Conservation (phyloP, 441 rosid species). For the Cnidoscolus chayamansa region DNA sequence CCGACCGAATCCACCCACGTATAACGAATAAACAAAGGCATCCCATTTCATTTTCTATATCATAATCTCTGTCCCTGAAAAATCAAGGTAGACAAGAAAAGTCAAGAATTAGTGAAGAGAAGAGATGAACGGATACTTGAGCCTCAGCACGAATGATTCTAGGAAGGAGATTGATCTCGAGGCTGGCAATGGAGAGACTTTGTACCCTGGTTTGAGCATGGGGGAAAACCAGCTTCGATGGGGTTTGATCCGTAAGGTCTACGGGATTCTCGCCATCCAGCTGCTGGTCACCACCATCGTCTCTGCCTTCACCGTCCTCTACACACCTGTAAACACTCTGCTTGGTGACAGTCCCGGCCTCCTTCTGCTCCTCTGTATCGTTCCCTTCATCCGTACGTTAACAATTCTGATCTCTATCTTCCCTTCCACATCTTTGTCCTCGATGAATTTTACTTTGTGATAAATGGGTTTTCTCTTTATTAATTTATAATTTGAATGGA, state of each 20-base stretch:
- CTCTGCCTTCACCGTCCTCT: slow-evolving; percentile 62
- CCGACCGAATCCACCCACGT: too few relatives aligned
- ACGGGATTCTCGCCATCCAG: slow-evolving; percentile 76
- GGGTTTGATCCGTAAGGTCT: slow-evolving; percentile 89
- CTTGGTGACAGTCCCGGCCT: slow-evolving; percentile 69
- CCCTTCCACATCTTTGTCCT: not conserved
- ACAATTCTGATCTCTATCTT: slow-evolving; percentile 5
- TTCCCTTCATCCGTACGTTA: slow-evolving; percentile 67
- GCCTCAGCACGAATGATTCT: slow-evolving; percentile 8
- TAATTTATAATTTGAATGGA: not conserved
- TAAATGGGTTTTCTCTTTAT: not conserved
- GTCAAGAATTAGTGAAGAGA: not conserved
- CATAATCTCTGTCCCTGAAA: not conserved
- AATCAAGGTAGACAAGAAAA: not conserved
- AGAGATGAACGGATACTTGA: slow-evolving; percentile 20
- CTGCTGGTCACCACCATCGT: slow-evolving; percentile 72
- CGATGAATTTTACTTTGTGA: not conserved
- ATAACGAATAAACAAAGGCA: too few relatives aligned
- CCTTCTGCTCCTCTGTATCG: slow-evolving; percentile 63
- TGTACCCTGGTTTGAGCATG: slow-evolving; percentile 65
- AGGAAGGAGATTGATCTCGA: slow-evolving; percentile 37
- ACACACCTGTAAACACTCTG: slow-evolving; percentile 61
- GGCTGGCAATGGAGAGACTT: slow-evolving; percentile 62
- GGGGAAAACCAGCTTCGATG: slow-evolving; percentile 90
- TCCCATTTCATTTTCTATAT: not conserved